Conservation (phyloP, 176 grass and related monocot species). For the Carex kokanica region DNA sequence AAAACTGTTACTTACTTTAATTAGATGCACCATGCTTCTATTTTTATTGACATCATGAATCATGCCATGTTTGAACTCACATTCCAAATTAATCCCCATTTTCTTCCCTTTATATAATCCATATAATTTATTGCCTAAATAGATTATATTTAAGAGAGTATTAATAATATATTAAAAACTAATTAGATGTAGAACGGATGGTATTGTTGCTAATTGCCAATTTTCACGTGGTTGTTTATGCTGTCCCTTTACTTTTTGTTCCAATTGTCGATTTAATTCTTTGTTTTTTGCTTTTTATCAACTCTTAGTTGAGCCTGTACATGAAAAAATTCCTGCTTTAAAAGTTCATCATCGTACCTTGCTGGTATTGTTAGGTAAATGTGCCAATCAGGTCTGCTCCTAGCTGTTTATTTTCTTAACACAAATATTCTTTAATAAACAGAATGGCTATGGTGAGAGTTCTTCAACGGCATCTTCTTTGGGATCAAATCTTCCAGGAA, state of each 20-base stretch:
- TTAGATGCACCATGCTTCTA: neutral
- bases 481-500: conserved; percentile 12
- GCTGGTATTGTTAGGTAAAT: neutral
- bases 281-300: neutral
- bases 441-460: conserved; percentile 24
- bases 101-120: neutral
- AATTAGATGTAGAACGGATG: neutral
- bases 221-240: neutral
- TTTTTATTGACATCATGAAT: neutral
- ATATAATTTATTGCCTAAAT: neutral
- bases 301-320: neutral
- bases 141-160: neutral
- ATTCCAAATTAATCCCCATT: conserved; percentile 5
- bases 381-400: neutral
- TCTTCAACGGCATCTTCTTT: conserved; percentile 22
- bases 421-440: neutral
- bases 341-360: neutral
- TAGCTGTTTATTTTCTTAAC: neutral
- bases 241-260: neutral
- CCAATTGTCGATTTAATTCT: neutral
- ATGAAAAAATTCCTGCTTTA: neutral
- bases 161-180: neutral
- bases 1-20: conserved; percentile 8
- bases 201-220: neutral
- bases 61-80: neutral